Evolutionary conservation across 306 rosid species (phyloP).

Genomic region (Neltuma alba): DNA sequence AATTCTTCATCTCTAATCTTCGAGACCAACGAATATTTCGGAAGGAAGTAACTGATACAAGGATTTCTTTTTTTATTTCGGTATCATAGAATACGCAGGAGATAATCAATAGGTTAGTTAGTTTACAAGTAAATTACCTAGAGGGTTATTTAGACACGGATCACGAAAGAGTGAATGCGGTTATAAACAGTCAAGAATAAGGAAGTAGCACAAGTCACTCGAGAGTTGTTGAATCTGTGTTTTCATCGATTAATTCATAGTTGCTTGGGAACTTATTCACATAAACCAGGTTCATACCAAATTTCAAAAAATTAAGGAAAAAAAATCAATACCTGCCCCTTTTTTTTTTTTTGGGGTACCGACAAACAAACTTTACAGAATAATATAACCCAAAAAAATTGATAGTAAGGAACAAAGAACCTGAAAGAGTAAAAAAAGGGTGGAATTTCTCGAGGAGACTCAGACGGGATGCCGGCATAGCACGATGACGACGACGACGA

Average conservation of each 20-base stretch:
- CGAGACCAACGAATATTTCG: background rate
- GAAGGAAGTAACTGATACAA: background rate
- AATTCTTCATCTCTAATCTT: background rate
- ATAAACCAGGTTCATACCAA: background rate
- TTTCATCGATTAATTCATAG: background rate
- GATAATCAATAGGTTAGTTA: background rate
- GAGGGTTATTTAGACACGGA: background rate
- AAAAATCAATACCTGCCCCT: background rate
- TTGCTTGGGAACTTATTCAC: background rate
- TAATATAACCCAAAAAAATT: background rate
- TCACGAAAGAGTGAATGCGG: background rate
- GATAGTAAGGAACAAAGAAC: slow-evolving; percentile 36
- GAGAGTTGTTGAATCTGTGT: background rate
- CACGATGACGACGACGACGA: background rate
- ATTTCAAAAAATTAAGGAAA: background rate
- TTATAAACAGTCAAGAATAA: background rate
- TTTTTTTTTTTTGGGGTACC: background rate
- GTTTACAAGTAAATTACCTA: background rate
- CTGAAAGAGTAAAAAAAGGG: slow-evolving; percentile 55
- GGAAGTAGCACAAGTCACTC: background rate
- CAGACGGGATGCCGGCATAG: slow-evolving; percentile 42
- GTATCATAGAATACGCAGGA: background rate
- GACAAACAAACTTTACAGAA: background rate
- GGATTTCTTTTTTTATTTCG: background rate
- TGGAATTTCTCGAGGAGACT: slow-evolving; percentile 50